Conservation (phyloP, 2,329 filamentous ascomycete genomes). For the Fusarium albidum region DNA sequence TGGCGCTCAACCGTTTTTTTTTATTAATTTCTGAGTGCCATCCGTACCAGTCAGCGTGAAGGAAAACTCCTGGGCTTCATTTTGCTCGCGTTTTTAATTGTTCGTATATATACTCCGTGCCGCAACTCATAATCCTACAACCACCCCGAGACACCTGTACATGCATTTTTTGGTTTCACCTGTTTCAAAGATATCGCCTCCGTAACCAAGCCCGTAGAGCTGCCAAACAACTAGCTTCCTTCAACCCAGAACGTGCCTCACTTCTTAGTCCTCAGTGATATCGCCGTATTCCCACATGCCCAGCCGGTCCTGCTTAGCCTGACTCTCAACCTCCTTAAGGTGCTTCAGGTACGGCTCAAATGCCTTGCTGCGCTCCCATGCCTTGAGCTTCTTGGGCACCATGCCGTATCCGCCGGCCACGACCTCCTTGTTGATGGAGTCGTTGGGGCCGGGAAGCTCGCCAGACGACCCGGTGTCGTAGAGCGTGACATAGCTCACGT, state of each 20-base stretch:
- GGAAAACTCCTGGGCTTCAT: background rate
- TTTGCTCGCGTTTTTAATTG: constrained; percentile 6
- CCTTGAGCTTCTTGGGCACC: constrained; percentile 90
- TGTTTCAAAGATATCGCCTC: constrained; percentile 18
- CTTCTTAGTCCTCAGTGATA: constrained; percentile 84
- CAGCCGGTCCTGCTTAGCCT: constrained; percentile 80
- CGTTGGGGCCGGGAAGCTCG: constrained; percentile 64
- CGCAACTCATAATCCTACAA: constrained; percentile 2
- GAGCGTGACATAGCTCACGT: constrained; percentile 84
- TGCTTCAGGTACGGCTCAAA: constrained; percentile 76
- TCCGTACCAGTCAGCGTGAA: constrained; percentile 20
- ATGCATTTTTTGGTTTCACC: constrained; percentile 24
- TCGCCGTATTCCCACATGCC: constrained; percentile 99
- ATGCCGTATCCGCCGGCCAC: constrained; percentile 85
- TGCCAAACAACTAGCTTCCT: constrained; percentile 7
- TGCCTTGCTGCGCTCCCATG: constrained; percentile 80
- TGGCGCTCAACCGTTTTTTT: constrained; percentile 8
- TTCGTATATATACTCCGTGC: constrained; percentile 27
- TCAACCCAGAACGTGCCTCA: background rate
- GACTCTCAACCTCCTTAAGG: constrained; percentile 75
- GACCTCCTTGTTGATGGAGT: constrained; percentile 91
- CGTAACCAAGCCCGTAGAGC: constrained; percentile 19
- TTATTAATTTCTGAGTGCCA: background rate
- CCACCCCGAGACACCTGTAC: constrained; percentile 16
- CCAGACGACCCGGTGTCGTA: constrained; percentile 77